A percentile compares a stretch with the other conserved stretches of the same genome.
phyloP scores from a whole-genome alignment of 2,329 filamentous ascomycete genomes.

The Ceratocystis diversiconidia region DNA sequence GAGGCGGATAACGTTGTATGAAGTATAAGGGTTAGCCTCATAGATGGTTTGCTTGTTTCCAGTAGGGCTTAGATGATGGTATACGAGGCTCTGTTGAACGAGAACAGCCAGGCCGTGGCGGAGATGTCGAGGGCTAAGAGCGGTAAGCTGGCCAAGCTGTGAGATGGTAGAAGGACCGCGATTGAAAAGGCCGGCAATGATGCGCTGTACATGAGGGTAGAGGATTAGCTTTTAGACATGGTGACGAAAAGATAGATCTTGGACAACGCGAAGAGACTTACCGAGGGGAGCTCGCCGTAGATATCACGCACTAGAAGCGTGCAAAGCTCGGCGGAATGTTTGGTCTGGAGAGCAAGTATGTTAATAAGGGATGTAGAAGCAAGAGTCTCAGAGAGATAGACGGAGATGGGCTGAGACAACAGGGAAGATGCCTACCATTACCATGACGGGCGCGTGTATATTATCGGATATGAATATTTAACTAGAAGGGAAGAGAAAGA shows the following conservation, averaged over 20 bases:
- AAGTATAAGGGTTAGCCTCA: conserved; percentile 65
- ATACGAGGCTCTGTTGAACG: conserved; percentile 76
- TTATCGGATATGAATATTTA: conserved; percentile 33
- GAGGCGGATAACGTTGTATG: conserved; percentile 68
- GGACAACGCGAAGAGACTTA: conserved; percentile 34
- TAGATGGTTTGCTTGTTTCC: conserved; percentile 53
- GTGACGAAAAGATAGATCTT: neutral
- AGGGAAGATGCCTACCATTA: conserved; percentile 24
- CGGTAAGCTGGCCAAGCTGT: conserved; percentile 56
- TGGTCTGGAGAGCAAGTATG: conserved; percentile 33
- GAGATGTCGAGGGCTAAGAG: conserved; percentile 59
- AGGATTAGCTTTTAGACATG: neutral
- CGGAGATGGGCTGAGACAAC: too few relatives aligned
- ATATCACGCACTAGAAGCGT: conserved; percentile 76
- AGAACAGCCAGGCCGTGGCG: conserved; percentile 72
- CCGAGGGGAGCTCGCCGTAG: conserved; percentile 82
- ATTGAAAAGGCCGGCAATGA: conserved; percentile 64
- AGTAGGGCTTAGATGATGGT: conserved; percentile 51
- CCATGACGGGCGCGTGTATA: conserved; percentile 26
- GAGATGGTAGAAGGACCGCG: conserved; percentile 62
- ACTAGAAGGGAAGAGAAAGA: neutral
- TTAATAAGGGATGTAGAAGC: neutral
- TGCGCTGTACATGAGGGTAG: conserved; percentile 46
- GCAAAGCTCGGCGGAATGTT: conserved; percentile 76
- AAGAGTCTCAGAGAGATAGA: neutral